Percentiles rank a stretch among this genome's conserved stretches.
Evolutionary conservation across 371 early-diverging fungal genomes (phyloP).

Genomic region (Mucor saturninus): DNA sequence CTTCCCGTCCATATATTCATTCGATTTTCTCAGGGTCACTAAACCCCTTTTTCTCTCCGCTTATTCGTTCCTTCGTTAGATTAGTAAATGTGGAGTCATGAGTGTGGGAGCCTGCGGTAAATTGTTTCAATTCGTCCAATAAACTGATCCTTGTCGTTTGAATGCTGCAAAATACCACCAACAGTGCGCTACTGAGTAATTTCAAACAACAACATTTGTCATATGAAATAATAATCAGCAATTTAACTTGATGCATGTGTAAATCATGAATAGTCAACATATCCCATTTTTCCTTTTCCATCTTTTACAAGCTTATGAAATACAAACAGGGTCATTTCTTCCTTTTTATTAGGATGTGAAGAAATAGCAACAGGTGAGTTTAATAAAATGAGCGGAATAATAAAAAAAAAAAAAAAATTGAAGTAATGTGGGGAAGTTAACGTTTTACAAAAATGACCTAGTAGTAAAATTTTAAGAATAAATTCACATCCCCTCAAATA

Average conservation of each 20-base stretch:
- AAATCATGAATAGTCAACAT: not conserved
- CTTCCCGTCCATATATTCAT: conserved; percentile 24
- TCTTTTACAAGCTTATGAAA: conserved; percentile 1
- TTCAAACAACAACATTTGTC: not conserved
- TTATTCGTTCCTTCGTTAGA: conserved; percentile 5
- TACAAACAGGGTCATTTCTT: conserved; percentile 1
- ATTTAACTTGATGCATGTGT: no score
- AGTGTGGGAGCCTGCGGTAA: conserved; percentile 32
- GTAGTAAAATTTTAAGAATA: not conserved
- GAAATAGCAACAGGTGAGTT: not conserved
- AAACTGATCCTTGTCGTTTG: not conserved
- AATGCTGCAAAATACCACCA: no score
- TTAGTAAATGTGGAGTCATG: conserved; percentile 22
- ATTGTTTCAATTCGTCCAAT: not conserved
- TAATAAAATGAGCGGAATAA: not conserved
- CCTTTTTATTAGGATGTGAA: not conserved
- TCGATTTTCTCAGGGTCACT: conserved; percentile 33
- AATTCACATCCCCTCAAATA: not conserved
- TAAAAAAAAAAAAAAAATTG: not conserved
- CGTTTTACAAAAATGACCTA: no score
- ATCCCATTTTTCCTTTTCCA: not conserved
- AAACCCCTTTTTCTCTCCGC: conserved; percentile 15
- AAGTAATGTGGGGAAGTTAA: not conserved
- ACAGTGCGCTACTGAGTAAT: no score
- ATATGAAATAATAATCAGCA: not conserved